Conservation (phyloP, 2,329 filamentous ascomycete species). For the Podosphaera leucotricha region DNA sequence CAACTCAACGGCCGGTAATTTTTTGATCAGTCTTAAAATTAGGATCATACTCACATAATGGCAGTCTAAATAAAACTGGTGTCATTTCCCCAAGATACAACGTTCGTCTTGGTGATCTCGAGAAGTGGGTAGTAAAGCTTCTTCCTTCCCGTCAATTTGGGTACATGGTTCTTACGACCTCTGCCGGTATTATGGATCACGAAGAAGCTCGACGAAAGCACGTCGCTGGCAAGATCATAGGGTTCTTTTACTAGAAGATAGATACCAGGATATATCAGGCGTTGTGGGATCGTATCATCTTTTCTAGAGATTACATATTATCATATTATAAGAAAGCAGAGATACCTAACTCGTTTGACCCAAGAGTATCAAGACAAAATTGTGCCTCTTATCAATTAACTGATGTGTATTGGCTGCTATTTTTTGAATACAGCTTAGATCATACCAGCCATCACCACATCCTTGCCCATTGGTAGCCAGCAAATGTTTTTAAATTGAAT, state of each 20-base stretch:
- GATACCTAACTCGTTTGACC: no score
- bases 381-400: no score
- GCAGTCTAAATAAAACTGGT: constrained; percentile 83
- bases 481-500: constrained; percentile 5
- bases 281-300: no score
- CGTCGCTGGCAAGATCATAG: constrained; percentile 96
- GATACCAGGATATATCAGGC: neutral
- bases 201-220: constrained; percentile 98
- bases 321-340: no score
- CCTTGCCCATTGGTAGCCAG: constrained; percentile 9
- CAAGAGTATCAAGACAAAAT: no score
- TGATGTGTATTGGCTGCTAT: no score
- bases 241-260: constrained; percentile 85
- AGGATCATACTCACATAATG: constrained; percentile 4
- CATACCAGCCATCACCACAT: constrained; percentile 8
- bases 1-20: constrained; percentile 81
- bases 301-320: no score
- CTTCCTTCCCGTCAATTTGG: constrained; percentile 99
- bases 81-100: constrained; percentile 99
- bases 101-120: constrained; percentile 87
- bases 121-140: constrained; percentile 99
- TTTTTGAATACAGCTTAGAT: no score
- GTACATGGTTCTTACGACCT: constrained; percentile 97
- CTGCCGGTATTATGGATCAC: constrained; percentile 99
- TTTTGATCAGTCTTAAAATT: neutral